Base-by-base conservation (phyloP, 2,329 filamentous ascomycete genomes). In the Scedosporium minutisporum region DNA sequence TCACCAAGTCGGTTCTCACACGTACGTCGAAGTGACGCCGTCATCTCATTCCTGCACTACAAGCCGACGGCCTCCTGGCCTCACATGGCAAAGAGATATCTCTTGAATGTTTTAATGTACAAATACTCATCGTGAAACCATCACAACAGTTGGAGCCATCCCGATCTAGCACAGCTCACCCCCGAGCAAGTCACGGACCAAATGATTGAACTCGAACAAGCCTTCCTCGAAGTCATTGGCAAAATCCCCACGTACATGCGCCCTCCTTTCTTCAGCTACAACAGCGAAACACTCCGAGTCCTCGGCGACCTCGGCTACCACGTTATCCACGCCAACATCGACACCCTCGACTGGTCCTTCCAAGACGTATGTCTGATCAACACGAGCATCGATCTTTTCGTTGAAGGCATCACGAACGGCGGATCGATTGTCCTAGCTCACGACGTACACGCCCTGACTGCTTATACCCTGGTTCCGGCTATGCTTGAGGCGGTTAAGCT, bases 331-430 rank as follows among this genome's bases (percentile, higher is more conserved):
- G 82, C 80, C 66, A 80, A 85, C 67, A 71, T 86, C 12, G 84
- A 87, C 69, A 87, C 84, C n/a, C 80, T 85, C 65, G 84, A 87
- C 71, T 86, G 83, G 68, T 74, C 82, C 67, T 79, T 84, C 66
- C 75, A 79, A 63, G 73, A 73, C 12, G 75, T 81, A 1, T 71
- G 78, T 51, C 75, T 77, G 65, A 84, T 86, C 65, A 72, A 77
- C 63, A 69, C 73, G 27, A 78, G 77, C 61, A 77, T 82, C 65
- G 68, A 72, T 9, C 69, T 68, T 4, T 77, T 72, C 63, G 69
- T 69, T 16, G 63, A 60, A 25, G 66, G 66, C 6, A 64, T 73
- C 5, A 62, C 67, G 46, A 61, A 69, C 2, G 70, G 69, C 12
- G 68, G 76, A 14, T 82, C 78, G 33, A 78, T 87, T 51, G 75